Evolutionary conservation across 2,329 filamentous ascomycete species (phyloP).

Genomic region (Sporothrix mexicana): DNA sequence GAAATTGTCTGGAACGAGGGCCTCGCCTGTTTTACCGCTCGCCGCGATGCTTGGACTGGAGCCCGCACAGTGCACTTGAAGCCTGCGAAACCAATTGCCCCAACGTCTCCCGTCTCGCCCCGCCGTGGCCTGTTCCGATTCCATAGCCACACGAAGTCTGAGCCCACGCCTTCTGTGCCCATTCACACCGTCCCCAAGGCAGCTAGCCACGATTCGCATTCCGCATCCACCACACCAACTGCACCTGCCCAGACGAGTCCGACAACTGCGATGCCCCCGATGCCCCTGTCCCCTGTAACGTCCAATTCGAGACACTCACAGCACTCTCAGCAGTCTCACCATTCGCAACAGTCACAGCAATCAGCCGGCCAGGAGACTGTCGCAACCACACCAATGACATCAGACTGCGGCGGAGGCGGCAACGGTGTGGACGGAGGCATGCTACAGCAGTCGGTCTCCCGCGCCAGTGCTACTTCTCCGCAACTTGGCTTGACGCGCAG

Average conservation of each 20-base stretch:
- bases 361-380: slow-evolving; percentile 42
- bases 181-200: slow-evolving; percentile 3
- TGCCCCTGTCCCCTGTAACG: slow-evolving; percentile 41
- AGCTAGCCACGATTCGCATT: slow-evolving; percentile 23
- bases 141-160: slow-evolving; percentile 43
- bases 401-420: slow-evolving; percentile 44
- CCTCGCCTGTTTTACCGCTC: slow-evolving; percentile 75
- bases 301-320: slow-evolving; percentile 41
- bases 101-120: slow-evolving; percentile 51
- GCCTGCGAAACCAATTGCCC: slow-evolving; percentile 49
- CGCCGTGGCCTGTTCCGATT: slow-evolving; percentile 59
- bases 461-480: background rate
- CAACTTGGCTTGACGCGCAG: slow-evolving; percentile 10
- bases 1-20: slow-evolving; percentile 82
- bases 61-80: slow-evolving; percentile 66
- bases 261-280: background rate
- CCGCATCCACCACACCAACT: slow-evolving; percentile 11
- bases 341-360: slow-evolving; percentile 36
- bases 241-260: slow-evolving; percentile 9
- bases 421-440: background rate
- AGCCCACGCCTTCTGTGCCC: slow-evolving; percentile 18
- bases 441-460: slow-evolving; percentile 37
- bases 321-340: slow-evolving; percentile 38
- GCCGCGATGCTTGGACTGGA: slow-evolving; percentile 85
- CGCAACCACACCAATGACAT: slow-evolving; percentile 51